Percentiles rank a stretch among this genome's conserved stretches.
Evolutionary conservation across 2,329 filamentous ascomycete genomes (phyloP).

Genomic region (Scedosporium apiospermum): DNA sequence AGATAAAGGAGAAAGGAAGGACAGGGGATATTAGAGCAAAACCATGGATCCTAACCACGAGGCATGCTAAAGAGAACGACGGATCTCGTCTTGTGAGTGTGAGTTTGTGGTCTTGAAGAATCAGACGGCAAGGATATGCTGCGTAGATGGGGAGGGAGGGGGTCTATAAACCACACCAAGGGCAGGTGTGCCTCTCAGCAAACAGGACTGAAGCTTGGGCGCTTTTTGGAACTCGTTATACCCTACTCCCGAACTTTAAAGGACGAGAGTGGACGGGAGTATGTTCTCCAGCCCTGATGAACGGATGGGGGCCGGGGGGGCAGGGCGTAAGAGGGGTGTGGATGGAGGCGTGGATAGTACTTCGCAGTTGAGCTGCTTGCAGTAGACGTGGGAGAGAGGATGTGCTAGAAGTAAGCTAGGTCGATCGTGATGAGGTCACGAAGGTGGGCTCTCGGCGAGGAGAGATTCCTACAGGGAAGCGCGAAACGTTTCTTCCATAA

Average conservation of each 20-base stretch:
- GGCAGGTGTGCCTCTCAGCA: background rate
- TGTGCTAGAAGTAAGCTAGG: background rate
- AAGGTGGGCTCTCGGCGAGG: background rate
- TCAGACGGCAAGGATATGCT: constrained; percentile 3
- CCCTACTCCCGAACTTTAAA: constrained; percentile 3
- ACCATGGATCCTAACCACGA: background rate
- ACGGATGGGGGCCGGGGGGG: background rate
- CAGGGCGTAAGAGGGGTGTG: background rate
- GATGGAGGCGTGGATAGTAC: background rate
- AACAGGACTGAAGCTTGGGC: background rate
- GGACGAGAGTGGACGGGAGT: background rate
- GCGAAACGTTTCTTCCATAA: background rate
- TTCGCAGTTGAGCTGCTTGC: background rate
- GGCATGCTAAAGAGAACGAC: background rate
- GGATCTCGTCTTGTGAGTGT: background rate
- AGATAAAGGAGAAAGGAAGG: background rate
- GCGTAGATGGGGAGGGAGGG: background rate
- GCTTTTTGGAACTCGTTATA: background rate
- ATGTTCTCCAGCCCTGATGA: constrained; percentile 1
- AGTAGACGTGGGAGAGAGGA: background rate
- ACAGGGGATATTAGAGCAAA: background rate
- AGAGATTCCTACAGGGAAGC: background rate
- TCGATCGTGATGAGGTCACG: constrained; percentile 1
- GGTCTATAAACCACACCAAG: background rate
- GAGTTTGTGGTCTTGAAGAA: background rate